Base-by-base conservation (phyloP, 1,139 yeast species). In the Yamadazyma atlantica region DNA sequence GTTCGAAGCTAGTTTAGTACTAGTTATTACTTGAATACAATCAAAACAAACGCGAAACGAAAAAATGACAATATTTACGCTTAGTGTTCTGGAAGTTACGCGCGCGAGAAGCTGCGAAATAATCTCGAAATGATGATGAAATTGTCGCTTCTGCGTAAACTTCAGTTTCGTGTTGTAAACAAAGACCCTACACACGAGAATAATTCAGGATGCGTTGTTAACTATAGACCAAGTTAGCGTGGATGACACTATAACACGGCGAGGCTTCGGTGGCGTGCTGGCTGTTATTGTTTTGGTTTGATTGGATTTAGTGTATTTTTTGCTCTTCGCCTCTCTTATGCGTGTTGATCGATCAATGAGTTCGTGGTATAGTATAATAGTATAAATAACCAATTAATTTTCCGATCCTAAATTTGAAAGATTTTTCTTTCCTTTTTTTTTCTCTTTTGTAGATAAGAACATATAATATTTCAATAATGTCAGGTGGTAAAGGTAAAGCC, bases 401-500 rank as follows among this genome's bases (percentile, higher is more conserved):
- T 23, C 26, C 26, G 9, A n/a, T 18, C 21, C 4, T 16, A 14
- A 4, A 4, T 15, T 28, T 14, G 12, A 21, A 28, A 24, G 12
- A 4, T 29, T 33, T 22, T 36, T 32, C 37, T 32, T 27, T 18
- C 28, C 35, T 34, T 22, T 28, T 12, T 15, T 33, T 38, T 33
- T 35, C 39, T 30, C 36, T 35, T 28, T 21, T 26, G n/a, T 16
- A 26, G 8, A 14, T 28, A 15, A 16, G 5, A 23, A 10, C 4
- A 46, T 37, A 29, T 41, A 45, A 42, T 44, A 49, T 40, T 28
- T 32, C 59, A 34, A 32, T 33, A 58, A 71, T 71, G 77, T 71
- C 77, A 52, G 76, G 76, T 57, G 76, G 76, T 61, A 71, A 71
- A 69, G 77, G 76, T 49, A 71, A 71, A 65, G 75, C 75, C 58